These are phyloP conservation scores for Thinopyrum elongatum DNA, from an alignment of 176 grass and related monocot species.

Conservation along the genomic window DNA sequence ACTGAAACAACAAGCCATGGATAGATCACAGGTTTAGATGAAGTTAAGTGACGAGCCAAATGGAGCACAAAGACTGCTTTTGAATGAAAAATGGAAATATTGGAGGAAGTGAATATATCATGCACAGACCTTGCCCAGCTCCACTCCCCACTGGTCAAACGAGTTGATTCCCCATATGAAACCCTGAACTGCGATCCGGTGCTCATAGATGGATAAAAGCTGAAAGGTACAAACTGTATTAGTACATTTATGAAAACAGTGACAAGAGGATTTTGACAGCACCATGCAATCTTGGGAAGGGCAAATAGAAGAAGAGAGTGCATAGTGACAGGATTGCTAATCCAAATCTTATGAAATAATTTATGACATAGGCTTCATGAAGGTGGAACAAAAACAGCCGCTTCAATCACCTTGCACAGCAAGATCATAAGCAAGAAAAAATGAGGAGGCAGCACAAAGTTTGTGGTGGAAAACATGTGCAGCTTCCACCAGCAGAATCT, in stretches of 20 bases:
- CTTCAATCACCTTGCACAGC: neutral
- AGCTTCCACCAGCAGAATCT: neutral
- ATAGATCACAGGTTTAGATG: neutral
- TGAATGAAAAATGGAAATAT: constrained; percentile 5
- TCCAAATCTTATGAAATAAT: neutral
- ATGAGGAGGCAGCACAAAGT: neutral
- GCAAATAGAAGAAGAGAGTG: neutral
- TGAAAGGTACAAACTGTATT: constrained; percentile 26
- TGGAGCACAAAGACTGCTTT: neutral
- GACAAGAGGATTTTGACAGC: neutral
- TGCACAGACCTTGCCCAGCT: constrained; percentile 83
- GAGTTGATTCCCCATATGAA: constrained; percentile 99
- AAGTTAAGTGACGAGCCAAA: neutral
- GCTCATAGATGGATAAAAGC: constrained; percentile 93
- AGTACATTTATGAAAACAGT: neutral
- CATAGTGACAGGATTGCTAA: neutral
- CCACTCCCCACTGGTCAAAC: constrained; percentile 98
- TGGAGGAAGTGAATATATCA: constrained; percentile 1
- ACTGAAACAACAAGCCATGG: constrained; percentile 50
- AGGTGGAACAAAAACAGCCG: neutral
- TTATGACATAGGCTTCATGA: neutral
- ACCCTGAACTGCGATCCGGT: constrained; percentile 87
- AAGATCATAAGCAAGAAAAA: constrained; percentile 19
- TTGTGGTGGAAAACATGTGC: neutral
- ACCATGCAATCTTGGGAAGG: neutral